Evolutionary conservation across 2,329 filamentous ascomycete species (phyloP), one percentile per base, ranked within the genome.

Genomic region (Fusarium phyllophilum): DNA sequence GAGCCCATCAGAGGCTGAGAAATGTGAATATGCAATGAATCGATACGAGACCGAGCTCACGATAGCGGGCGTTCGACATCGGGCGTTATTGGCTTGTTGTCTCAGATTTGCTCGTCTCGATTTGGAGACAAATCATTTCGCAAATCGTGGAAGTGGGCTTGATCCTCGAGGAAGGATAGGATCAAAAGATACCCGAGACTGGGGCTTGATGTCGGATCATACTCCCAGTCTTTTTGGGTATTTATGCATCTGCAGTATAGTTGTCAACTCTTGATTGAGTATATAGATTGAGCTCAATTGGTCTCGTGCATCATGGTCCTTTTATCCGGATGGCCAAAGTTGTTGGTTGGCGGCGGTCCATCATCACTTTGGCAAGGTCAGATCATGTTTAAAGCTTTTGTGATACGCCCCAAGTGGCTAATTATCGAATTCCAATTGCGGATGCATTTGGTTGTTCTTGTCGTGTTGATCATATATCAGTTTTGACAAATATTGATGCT

Each of bases 81-180:
- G 63, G 52, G 46, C 68, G 39, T 54, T 29, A 24, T 41, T 56
- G 56, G 31, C 22, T 24, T 31, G 36, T 56, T 63, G 39, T 68
- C 66, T 73, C 70, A 42, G 34, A 46, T 57, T 58, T 26, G 54
- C 33, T 44, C 24, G 36, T 58, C 26, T 49, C 64, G 39, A 48
- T 42, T 44, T 62, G 55, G 56, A 68, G 45, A 34, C 55, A 49
- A 65, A 60, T 59, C 64, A 68, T 42, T 13, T 54, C 42, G 31
- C 45, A 42, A 57, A 52, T 52, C 22, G 48, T 62, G 45, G 59
- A 72, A 68, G 72, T 68, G 58, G 68, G 51, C 45, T 33, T 44
- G 41, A 45, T 52, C 24, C 41, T 38, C 31, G 33, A 31, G 46
- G 46, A 38, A 39, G n/a, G 46, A 58, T 36, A 42, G n/a, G 51